phyloP scores from a whole-genome alignment of 192 early-diverging fungal genomes.

The Coemansia sp. region DNA sequence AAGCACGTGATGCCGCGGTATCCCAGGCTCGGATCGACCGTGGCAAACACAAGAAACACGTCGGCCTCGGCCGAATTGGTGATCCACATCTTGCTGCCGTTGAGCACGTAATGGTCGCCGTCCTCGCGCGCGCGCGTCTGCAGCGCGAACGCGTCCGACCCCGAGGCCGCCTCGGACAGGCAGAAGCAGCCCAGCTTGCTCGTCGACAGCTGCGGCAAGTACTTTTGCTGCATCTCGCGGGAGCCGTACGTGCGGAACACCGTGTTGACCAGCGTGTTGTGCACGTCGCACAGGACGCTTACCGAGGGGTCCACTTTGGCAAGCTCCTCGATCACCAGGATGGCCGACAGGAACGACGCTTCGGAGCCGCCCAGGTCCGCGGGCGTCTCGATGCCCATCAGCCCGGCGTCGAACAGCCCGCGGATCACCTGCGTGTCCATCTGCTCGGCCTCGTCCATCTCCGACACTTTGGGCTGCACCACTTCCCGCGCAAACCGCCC shows the following conservation, averaged over 20 bases:
- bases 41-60: conserved; percentile 97
- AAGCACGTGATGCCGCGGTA: conserved; percentile 99
- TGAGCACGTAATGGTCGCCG: conserved; percentile 87
- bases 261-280: conserved; percentile 97
- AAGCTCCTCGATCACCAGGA: conserved; percentile 86
- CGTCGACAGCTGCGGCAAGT: conserved; percentile 78
- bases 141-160: conserved; percentile 92
- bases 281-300: conserved; percentile 88
- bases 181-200: conserved; percentile 91
- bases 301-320: conserved; percentile 95
- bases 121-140: conserved; percentile 80
- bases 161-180: conserved; percentile 88
- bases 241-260: conserved; percentile 81
- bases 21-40: conserved; percentile 86
- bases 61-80: conserved; percentile 95
- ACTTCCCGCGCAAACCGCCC: conserved; percentile 79
- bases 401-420: conserved; percentile 85
- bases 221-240: conserved; percentile 73
- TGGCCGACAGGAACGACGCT: conserved; percentile 79
- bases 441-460: conserved; percentile 91
- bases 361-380: conserved; percentile 77
- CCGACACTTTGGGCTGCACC: conserved; percentile 76
- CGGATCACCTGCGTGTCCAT: conserved; percentile 76
- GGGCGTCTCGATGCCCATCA: conserved; percentile 93
- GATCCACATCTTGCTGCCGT: conserved; percentile 92